Evolutionary conservation across 768 basidiomycete species (phyloP), one percentile per base, ranked within the genome.

Genomic region (Hirschioporus abietinus): DNA sequence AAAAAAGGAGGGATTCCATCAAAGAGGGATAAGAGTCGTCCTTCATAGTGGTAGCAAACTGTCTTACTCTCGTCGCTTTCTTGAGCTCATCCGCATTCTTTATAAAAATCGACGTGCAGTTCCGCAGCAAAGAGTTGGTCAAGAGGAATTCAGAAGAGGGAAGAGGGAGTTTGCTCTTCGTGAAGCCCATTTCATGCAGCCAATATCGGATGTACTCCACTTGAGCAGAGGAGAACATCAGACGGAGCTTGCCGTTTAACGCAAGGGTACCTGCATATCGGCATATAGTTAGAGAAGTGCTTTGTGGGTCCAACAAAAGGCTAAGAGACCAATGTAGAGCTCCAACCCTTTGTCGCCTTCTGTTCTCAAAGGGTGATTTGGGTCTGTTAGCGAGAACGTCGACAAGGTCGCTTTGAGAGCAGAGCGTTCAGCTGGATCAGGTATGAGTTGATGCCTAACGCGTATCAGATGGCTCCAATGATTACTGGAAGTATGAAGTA

Each of bases 171-270:
- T 82, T 80, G 20, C 81, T 74, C 66, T 84, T 79, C 0, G 91
- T 92, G 69, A 93, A 79, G 66, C 82, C 78, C 83, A 89, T 88
- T 1, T 88, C 86, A 72, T 91, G 85, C 64, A 95, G 82, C 89
- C 90, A 95, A 75, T 94, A 93, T 64, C 91, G 82, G 23, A 91
- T 75, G 75, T 93, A 95, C 74, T 95, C 92, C 69, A 94, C 84
- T 77, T 95, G 93, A 7, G 86, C 87, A 18, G 89, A 91, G 26
- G 93, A 90, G 73, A 92, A 92, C 63, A 94, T 78, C 27, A 95
- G 82, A n/a, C 93, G 86, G 7, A 86, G 82, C 76, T 93, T 89
- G 68, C 90, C 91, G 63, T 83, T 88, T 27, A 80, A 78, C 65
- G 60, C 24, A 25, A 92, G 82, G 0, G 88, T 92, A 9, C 87